Conservation (phyloP, 1,284 basidiomycete species). For the Irpex sp. region DNA sequence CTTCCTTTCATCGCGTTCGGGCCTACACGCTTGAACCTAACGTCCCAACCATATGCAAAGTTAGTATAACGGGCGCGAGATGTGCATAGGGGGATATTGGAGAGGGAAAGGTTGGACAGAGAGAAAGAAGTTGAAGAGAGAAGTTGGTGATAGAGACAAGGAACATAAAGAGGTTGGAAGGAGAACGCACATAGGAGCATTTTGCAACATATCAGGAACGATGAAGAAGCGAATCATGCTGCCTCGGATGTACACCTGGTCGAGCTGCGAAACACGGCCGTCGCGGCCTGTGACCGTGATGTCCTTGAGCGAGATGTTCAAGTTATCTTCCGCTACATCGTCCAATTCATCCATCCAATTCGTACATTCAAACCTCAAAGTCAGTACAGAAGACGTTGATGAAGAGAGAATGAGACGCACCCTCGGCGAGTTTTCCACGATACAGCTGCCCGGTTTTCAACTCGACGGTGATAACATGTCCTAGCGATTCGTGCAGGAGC, state of each 20-base stretch:
- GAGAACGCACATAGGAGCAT: slow-evolving; percentile 89
- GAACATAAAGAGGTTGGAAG: too few species aligned
- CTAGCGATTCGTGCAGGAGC: slow-evolving; percentile 88
- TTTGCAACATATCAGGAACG: slow-evolving; percentile 98
- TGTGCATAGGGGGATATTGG: too few species aligned
- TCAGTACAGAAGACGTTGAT: too few species aligned
- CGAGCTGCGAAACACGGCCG: slow-evolving; percentile 97
- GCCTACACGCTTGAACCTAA: slow-evolving; percentile 96
- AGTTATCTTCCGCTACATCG: slow-evolving; percentile 90
- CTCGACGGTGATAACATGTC: slow-evolving; percentile 96
- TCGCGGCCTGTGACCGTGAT: slow-evolving; percentile 98
- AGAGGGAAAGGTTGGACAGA: too few species aligned
- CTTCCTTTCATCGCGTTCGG: slow-evolving; percentile 98
- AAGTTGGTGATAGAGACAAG: too few species aligned
- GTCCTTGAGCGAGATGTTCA: slow-evolving; percentile 95
- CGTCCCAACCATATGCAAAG: too few species aligned
- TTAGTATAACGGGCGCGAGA: too few species aligned
- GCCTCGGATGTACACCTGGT: slow-evolving; percentile 98
- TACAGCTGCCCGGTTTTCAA: slow-evolving; percentile 97
- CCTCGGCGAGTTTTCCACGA: slow-evolving; percentile 95
- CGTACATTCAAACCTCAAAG: too few species aligned
- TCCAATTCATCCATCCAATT: too few species aligned
- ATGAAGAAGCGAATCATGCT: slow-evolving; percentile 99
- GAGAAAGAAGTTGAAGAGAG: too few species aligned
- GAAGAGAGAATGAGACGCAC: slow-evolving; percentile 34